phyloP scores from a whole-genome alignment of 306 rosid genomes.

The Crataegus laevigata region DNA sequence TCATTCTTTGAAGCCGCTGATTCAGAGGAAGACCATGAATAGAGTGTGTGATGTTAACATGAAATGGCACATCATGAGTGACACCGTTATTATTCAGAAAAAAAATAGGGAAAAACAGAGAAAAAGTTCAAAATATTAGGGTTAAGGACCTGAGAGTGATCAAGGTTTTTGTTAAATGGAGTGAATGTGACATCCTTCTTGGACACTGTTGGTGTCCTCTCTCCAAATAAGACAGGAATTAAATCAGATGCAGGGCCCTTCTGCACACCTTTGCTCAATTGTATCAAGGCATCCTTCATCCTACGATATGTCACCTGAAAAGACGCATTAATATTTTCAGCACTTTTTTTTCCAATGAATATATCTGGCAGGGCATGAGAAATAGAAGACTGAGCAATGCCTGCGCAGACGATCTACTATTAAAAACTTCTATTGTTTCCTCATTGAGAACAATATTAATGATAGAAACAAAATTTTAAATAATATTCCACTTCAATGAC shows the following conservation, averaged over 20 bases:
- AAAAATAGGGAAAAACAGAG: neutral
- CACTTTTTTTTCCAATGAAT: slow-evolving; percentile 5
- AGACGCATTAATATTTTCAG: slow-evolving; percentile 3
- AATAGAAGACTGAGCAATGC: neutral
- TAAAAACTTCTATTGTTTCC: neutral
- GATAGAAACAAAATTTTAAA: neutral
- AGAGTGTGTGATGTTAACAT: neutral
- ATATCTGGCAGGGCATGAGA: neutral
- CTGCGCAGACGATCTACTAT: neutral
- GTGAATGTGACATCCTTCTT: slow-evolving; percentile 68
- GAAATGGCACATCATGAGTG: neutral
- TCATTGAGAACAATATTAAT: neutral
- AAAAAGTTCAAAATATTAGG: slow-evolving; percentile 1
- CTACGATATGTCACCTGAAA: slow-evolving; percentile 84
- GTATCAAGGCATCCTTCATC: slow-evolving; percentile 91
- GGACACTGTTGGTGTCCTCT: slow-evolving; percentile 67
- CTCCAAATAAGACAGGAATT: slow-evolving; percentile 81
- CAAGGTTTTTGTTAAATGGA: slow-evolving; percentile 66
- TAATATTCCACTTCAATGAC: neutral
- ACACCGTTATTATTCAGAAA: neutral
- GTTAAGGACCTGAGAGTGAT: slow-evolving; percentile 78
- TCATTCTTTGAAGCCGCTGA: neutral
- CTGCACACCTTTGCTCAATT: slow-evolving; percentile 89
- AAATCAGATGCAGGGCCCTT: slow-evolving; percentile 94
- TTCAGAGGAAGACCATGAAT: neutral